Evolutionary conservation across 2,329 filamentous ascomycete genomes (phyloP).

Genomic region (Hansfordia pulvinata): DNA sequence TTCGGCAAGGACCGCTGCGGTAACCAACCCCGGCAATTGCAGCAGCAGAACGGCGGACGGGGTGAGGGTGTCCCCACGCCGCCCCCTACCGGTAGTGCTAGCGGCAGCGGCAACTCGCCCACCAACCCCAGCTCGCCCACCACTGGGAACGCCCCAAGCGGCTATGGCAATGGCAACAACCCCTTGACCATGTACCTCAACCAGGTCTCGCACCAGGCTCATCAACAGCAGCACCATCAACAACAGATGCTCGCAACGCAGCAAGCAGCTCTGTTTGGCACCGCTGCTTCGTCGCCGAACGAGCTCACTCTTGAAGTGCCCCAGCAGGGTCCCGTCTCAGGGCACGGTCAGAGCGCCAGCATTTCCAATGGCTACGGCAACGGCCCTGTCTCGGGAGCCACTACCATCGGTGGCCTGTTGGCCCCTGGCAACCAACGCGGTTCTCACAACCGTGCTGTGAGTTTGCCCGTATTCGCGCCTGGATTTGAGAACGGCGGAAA

Average conservation of each 20-base stretch:
- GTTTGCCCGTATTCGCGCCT: constrained; percentile 60
- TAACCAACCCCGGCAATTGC: constrained; percentile 82
- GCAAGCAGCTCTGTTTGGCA: constrained; percentile 70
- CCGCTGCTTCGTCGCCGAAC: constrained; percentile 45
- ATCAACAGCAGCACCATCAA: constrained; percentile 64
- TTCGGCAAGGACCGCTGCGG: constrained; percentile 98
- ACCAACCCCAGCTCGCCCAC: constrained; percentile 41
- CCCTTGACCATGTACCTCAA: constrained; percentile 88
- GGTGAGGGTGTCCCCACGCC: constrained; percentile 47
- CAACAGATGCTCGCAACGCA: constrained; percentile 59
- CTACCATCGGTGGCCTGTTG: constrained; percentile 64
- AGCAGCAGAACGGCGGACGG: constrained; percentile 34
- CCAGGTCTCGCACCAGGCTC: constrained; percentile 61
- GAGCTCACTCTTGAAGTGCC: constrained; percentile 45
- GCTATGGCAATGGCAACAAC: constrained; percentile 76
- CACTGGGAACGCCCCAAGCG: constrained; percentile 39
- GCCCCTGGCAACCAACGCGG: constrained; percentile 52
- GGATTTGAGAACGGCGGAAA: constrained; percentile 47
- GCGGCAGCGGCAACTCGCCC: constrained; percentile 43
- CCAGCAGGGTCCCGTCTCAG: constrained; percentile 44
- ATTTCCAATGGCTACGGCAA: constrained; percentile 51
- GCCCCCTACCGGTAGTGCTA: constrained; percentile 45
- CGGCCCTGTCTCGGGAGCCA: constrained; percentile 39
- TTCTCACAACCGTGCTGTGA: constrained; percentile 71
- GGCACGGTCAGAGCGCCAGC: constrained; percentile 52